Evolutionary conservation across 805 yeast genomes (phyloP), one percentile per base, ranked within the genome.

Genomic region (Candida endomychidarum): DNA sequence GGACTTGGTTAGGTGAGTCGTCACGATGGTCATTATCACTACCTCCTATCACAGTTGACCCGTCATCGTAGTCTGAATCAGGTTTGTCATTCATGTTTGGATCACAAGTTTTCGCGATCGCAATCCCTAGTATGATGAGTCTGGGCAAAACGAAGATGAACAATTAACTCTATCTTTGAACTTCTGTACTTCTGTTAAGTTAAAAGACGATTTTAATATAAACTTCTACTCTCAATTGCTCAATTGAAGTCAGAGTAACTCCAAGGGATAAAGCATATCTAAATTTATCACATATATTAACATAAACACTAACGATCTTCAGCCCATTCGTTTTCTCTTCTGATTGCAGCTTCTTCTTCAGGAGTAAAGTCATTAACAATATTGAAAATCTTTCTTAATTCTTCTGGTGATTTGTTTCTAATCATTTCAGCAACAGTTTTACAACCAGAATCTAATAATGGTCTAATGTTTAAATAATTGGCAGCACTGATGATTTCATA

Each of bases 321-420:
- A 17, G 95, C 95, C 95, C 95, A 86, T 61, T 86, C 95, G 55
- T 86, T 86, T 61, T 86, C 95, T 62, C 89, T 79, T 58, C 85
- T 81, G 42, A 86, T 85, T 9, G 91, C 91, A 38, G 88, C 89
- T 65, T 86, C 93, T 60, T 86, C 93, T 58, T 86, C 95, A 4
- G 91, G 88, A 20, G 86, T 80, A 62, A 86, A 86, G 56, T 86
- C 95, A 56, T 84, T 85, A 38, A 81, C 86, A 48, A 83, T 83
- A 57, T 83, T 83, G 65, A 83, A 83, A 2, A 86, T 81, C 59
- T 83, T 79, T 62, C 90, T 74, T 51, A 83, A 81, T 57, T 83
- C 89, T 56, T 81, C 89, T 6, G 90, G 89, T 1, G 84, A 72
- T 60, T 83, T 81, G 27, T 85, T 85, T 56, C 84, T 75, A 52